Percentiles rank a stretch among this genome's conserved stretches.
These are phyloP conservation scores for Diversispora epigaea DNA, from an alignment of 192 early-diverging fungal species.

Conservation along the genomic window DNA sequence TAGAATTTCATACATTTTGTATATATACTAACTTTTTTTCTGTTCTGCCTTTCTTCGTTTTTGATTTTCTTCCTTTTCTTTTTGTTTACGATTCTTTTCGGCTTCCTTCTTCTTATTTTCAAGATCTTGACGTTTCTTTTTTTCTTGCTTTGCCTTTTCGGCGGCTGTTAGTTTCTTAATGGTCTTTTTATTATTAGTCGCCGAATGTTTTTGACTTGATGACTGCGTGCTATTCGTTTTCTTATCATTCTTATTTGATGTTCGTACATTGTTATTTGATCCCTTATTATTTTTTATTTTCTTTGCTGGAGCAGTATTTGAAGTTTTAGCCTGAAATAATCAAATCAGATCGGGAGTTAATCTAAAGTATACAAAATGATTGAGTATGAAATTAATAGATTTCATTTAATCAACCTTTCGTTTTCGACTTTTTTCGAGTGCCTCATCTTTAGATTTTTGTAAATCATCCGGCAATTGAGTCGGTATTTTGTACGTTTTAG, in stretches of 20 bases:
- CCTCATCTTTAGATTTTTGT: constrained; percentile 40
- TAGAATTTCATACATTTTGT: constrained; percentile 38
- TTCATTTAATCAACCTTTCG: constrained; percentile 32
- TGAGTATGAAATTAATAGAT: not conserved
- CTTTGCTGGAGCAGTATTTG: not conserved
- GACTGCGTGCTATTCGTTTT: no score
- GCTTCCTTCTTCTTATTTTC: constrained; percentile 37
- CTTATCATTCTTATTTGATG: not conserved
- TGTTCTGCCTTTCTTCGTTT: constrained; percentile 14
- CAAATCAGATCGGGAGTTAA: not conserved
- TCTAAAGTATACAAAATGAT: not conserved
- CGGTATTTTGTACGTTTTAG: constrained; percentile 50
- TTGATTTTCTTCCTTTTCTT: not conserved
- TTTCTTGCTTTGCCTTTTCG: constrained; percentile 36
- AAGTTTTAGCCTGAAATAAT: not conserved
- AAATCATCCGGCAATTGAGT: constrained; percentile 47
- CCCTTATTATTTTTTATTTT: not conserved
- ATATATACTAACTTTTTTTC: constrained; percentile 33
- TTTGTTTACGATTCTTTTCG: constrained; percentile 37
- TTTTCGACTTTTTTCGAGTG: constrained; percentile 41
- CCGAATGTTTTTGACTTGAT: not conserved
- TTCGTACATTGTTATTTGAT: not conserved
- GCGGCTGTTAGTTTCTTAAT: constrained; percentile 32
- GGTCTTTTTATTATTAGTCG: not conserved
- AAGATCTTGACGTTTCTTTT: constrained; percentile 39